A percentile compares a stretch with the other conserved stretches of the same genome.
Conservation (phyloP, 225 moss, liverwort and hornwort genomes). For the Sphagnum contortum region DNA sequence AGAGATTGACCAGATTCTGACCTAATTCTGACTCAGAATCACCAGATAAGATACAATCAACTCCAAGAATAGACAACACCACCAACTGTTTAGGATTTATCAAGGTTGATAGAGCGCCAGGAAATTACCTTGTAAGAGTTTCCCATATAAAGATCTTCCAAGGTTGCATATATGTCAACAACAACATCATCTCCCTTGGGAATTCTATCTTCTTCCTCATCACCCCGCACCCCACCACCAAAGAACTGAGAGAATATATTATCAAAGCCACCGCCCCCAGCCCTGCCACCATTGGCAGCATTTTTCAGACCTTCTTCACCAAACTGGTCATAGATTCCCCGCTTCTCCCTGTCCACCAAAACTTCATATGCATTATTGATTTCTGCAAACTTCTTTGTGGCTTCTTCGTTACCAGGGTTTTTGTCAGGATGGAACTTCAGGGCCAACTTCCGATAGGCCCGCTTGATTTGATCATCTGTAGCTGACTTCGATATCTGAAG, state of each 20-base stretch:
- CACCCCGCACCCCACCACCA: slow-evolving; percentile 61
- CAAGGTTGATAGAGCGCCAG: too few species aligned
- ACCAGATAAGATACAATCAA: too few species aligned
- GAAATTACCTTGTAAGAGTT: slow-evolving; percentile 40
- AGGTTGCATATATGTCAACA: slow-evolving; percentile 68
- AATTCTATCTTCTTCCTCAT: slow-evolving; percentile 62
- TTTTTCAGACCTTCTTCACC: slow-evolving; percentile 82
- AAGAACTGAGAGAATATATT: slow-evolving; percentile 90
- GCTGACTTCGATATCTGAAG: slow-evolving; percentile 62
- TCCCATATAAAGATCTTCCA: slow-evolving; percentile 83
- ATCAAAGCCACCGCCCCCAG: slow-evolving; percentile 54
- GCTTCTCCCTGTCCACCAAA: slow-evolving; percentile 62
- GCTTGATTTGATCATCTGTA: slow-evolving; percentile 85
- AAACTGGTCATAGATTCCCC: slow-evolving; percentile 60
- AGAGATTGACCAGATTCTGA: too few species aligned
- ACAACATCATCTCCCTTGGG: slow-evolving; percentile 80
- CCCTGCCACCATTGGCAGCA: slow-evolving; percentile 51
- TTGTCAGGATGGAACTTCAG: slow-evolving; percentile 87
- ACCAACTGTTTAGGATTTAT: too few species aligned
- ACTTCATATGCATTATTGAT: slow-evolving; percentile 81
- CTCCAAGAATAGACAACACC: too few species aligned
- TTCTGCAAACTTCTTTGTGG: slow-evolving; percentile 82
- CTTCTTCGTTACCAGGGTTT: slow-evolving; percentile 75
- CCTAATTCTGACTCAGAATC: too few species aligned
- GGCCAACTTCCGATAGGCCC: slow-evolving; percentile 76